Conservation (phyloP, 768 basidiomycete species). For the Exidia glandulosa region DNA sequence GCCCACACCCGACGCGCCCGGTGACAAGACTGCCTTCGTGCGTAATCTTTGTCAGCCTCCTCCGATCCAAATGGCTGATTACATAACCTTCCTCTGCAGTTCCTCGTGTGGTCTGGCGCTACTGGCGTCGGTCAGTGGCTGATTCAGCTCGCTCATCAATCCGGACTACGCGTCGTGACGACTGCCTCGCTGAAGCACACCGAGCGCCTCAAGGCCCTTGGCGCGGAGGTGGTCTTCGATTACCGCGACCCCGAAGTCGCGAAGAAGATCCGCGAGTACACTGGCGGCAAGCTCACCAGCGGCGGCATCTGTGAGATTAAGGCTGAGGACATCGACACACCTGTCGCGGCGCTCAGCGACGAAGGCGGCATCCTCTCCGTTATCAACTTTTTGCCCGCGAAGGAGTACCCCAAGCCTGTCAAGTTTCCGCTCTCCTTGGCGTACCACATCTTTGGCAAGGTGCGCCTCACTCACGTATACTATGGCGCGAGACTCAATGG, state of each 20-base stretch:
- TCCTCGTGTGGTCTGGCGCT: conserved; percentile 20
- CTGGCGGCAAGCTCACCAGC: background rate
- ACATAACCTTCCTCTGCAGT: conserved; percentile 6
- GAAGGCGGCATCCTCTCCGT: background rate
- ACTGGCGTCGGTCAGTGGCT: conserved; percentile 8
- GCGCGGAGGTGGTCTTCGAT: background rate
- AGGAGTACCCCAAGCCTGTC: background rate
- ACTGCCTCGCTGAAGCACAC: background rate
- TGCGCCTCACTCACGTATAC: background rate
- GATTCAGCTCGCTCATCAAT: background rate
- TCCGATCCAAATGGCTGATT: no score
- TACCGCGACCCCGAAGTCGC: background rate
- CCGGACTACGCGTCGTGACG: background rate
- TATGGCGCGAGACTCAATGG: background rate
- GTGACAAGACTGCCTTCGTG: no score
- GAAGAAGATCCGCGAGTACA: background rate
- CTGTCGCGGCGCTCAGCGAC: background rate
- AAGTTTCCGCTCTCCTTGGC: background rate
- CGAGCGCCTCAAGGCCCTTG: background rate
- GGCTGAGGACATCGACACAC: background rate
- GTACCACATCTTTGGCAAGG: background rate
- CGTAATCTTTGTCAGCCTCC: no score
- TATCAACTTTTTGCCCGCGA: background rate
- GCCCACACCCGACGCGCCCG: background rate
- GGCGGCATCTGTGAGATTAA: background rate